Evolutionary conservation across 257 asterid species (phyloP).

Genomic region (Avicennia marina): DNA sequence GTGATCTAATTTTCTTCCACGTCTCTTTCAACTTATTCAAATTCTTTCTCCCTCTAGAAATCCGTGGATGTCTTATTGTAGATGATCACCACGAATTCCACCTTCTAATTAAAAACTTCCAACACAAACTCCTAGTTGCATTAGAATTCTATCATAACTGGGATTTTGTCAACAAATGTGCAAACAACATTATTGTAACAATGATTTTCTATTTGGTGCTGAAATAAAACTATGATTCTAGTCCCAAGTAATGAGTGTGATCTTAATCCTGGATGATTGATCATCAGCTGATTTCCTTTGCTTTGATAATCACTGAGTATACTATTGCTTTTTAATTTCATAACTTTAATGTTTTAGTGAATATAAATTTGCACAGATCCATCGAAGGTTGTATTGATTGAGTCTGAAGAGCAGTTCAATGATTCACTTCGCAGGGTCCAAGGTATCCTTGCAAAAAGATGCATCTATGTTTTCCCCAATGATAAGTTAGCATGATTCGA

Average conservation of each 20-base stretch:
- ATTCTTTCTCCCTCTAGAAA: too few relatives aligned
- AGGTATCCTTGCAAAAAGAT: constrained; percentile 38
- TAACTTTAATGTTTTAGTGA: not conserved
- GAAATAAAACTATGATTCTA: not conserved
- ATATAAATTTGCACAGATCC: constrained; percentile 39
- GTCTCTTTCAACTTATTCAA: too few relatives aligned
- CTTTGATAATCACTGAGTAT: not conserved
- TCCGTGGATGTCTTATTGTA: too few relatives aligned
- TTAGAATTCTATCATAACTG: too few relatives aligned
- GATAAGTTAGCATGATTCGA: constrained; percentile 3
- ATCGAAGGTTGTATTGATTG: constrained; percentile 64
- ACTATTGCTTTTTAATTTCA: not conserved
- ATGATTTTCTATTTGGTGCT: constrained; percentile 1
- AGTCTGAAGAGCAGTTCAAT: constrained; percentile 76
- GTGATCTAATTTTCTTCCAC: too few relatives aligned
- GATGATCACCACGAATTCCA: too few relatives aligned
- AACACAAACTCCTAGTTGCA: too few relatives aligned
- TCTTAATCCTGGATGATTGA: constrained; percentile 5
- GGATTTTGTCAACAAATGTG: too few relatives aligned
- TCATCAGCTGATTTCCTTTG: not conserved
- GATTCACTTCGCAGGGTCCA: constrained; percentile 66
- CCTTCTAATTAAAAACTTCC: too few relatives aligned
- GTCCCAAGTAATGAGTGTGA: not conserved
- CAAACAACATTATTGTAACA: too few relatives aligned
- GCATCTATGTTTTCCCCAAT: not conserved